Evolutionary conservation across 345 rosid genomes (phyloP).

Genomic region (Populus tremula): DNA sequence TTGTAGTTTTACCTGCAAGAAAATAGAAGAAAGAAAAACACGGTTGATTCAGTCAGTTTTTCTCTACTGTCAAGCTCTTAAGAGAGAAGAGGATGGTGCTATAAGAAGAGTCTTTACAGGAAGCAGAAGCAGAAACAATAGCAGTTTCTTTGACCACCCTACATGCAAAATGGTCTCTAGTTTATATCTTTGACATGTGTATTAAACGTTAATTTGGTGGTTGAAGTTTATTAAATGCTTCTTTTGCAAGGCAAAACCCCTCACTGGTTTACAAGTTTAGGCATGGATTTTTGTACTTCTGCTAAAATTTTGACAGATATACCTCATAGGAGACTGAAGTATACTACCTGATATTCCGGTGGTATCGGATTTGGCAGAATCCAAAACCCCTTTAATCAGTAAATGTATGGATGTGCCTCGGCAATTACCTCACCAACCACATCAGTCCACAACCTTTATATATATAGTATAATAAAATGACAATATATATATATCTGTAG

Average conservation of each 20-base stretch:
- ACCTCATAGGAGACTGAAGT: not conserved
- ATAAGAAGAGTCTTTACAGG: conserved; percentile 16
- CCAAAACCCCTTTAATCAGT: not conserved
- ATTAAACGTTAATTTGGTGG: not conserved
- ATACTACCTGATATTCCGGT: too few species aligned
- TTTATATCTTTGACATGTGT: not conserved
- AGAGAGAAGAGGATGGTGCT: not conserved
- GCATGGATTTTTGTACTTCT: not conserved
- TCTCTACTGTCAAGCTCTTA: conserved; percentile 15
- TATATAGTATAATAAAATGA: not conserved
- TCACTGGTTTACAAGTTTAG: not conserved
- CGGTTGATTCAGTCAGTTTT: not conserved
- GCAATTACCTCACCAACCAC: not conserved
- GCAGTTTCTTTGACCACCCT: conserved; percentile 5
- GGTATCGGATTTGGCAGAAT: not conserved
- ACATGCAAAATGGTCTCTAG: not conserved
- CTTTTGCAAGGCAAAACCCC: not conserved
- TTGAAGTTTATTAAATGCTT: not conserved
- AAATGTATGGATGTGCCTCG: not conserved
- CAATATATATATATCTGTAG: not conserved
- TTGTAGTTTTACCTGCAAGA: conserved; percentile 22
- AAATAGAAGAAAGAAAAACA: not conserved
- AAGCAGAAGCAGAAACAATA: conserved; percentile 16
- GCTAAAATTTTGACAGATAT: conserved; percentile 14
- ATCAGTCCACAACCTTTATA: not conserved